A percentile compares a stretch with the other conserved stretches of the same genome.
These are phyloP conservation scores for Sordariomycetes sp. DNA, from an alignment of 2,329 filamentous ascomycete species.

Conservation along the genomic window DNA sequence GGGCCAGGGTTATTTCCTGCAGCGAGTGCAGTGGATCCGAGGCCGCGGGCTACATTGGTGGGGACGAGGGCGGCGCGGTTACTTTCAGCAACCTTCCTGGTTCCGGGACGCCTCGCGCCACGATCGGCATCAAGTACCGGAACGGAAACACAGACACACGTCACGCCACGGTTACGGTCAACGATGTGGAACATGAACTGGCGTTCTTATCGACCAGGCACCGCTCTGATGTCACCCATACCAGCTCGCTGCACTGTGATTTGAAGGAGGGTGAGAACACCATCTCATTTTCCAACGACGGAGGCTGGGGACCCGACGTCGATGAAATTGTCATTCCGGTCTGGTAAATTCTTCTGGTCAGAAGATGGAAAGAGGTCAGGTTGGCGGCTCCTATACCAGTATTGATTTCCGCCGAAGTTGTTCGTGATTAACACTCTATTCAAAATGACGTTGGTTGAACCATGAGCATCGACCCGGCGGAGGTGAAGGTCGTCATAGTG, in stretches of 20 bases:
- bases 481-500: too few species aligned
- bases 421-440: too few species aligned
- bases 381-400: too few species aligned
- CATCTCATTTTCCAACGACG: constrained; percentile 28
- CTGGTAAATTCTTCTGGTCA: background rate
- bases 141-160: constrained; percentile 41
- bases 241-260: constrained; percentile 31
- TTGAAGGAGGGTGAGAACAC: constrained; percentile 34
- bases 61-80: constrained; percentile 27
- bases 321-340: constrained; percentile 39
- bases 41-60: constrained; percentile 42
- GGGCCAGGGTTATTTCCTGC: constrained; percentile 32
- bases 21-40: constrained; percentile 32
- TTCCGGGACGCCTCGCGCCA: constrained; percentile 28
- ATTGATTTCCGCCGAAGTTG: too few species aligned
- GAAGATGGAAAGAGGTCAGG: too few species aligned
- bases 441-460: too few species aligned
- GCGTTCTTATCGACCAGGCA: constrained; percentile 39
- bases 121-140: constrained; percentile 38
- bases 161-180: constrained; percentile 40
- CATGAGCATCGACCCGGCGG: too few species aligned
- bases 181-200: constrained; percentile 30
- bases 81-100: constrained; percentile 32
- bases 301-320: constrained; percentile 34
- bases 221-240: constrained; percentile 19